A percentile compares a stretch with the other conserved stretches of the same genome.
These are phyloP conservation scores for Heracleum sosnowskyi DNA, from an alignment of 129 eudicot genomes.

Conservation along the genomic window DNA sequence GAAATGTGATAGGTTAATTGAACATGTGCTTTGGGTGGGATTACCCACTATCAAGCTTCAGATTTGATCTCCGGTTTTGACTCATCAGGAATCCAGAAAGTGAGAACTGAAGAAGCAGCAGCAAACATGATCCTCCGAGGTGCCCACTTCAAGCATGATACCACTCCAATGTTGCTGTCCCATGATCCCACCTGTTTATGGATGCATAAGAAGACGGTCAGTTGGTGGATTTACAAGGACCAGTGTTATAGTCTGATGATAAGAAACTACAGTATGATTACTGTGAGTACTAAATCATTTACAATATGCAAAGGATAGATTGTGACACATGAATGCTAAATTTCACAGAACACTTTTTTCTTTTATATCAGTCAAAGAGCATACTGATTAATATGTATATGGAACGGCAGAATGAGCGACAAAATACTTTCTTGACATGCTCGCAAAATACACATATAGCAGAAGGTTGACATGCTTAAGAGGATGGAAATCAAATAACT, in stretches of 20 bases:
- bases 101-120: constrained; percentile 79
- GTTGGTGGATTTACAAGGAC: background rate
- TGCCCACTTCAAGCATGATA: constrained; percentile 88
- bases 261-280: background rate
- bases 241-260: background rate
- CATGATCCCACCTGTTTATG: constrained; percentile 50
- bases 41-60: background rate
- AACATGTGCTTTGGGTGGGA: background rate
- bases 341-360: background rate
- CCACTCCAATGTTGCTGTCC: constrained; percentile 81
- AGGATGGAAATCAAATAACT: background rate
- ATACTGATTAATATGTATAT: background rate
- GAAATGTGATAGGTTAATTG: background rate
- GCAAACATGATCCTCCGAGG: constrained; percentile 91
- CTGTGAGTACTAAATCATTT: background rate
- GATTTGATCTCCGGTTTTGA: background rate
- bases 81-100: constrained; percentile 79
- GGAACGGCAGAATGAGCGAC: background rate
- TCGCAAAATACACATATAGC: background rate
- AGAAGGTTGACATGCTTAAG: background rate
- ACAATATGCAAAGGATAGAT: background rate
- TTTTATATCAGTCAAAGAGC: background rate
- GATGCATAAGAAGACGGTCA: background rate
- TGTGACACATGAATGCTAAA: background rate
- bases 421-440: background rate